Base-by-base conservation (phyloP, 106 monocot genomes). In the Dioscorea alata region DNA sequence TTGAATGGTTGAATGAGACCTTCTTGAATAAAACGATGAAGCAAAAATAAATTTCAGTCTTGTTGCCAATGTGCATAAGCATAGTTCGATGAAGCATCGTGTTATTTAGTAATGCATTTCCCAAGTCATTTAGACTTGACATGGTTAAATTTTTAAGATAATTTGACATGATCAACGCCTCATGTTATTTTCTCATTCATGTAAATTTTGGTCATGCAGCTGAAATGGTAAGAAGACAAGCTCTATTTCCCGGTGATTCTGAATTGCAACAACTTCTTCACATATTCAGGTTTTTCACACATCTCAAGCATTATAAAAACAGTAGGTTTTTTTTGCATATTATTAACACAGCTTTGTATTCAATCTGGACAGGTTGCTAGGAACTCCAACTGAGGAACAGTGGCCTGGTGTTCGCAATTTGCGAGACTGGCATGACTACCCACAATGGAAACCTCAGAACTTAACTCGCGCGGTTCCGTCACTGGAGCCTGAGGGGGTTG, bases 251-350 rank as follows among this genome's bases (percentile, higher is more conserved):
- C 63, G 96, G 96, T 28, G 96, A 97, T 53, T 97, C 96, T 8
- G 96, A 97, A 66, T 78, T 97, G 68, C 96, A 97, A 67, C 96
- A 97, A 62, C 80, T 97, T 57, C 96, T 97, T 70, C 86, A 92
- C 72, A 97, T 97, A 69, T 97, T 97, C 82, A 89, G 91, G 95
- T 91, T 52, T 18, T 59, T 12, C 5, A 0, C 13, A 21, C 28
- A 28, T 28, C 3, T 3, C 3, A 28, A 28, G 28, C 28, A 28
- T 28, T 1, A 28, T 28, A 28, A 28, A 28, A 50, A 23, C 58
- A 23, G 14, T 59, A 13, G 32, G 9, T n/a, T n/a, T 31, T 48
- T 50, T 56, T n/a, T 33, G 13, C 18, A 32, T 33, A 49, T 3
- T 22, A 63, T 21, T 20, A 1, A 50, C 23, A 13, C 13, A 20